These are phyloP conservation scores for Nakaseomyces sp. DNA, from an alignment of 1,139 yeast species.

Conservation along the genomic window DNA sequence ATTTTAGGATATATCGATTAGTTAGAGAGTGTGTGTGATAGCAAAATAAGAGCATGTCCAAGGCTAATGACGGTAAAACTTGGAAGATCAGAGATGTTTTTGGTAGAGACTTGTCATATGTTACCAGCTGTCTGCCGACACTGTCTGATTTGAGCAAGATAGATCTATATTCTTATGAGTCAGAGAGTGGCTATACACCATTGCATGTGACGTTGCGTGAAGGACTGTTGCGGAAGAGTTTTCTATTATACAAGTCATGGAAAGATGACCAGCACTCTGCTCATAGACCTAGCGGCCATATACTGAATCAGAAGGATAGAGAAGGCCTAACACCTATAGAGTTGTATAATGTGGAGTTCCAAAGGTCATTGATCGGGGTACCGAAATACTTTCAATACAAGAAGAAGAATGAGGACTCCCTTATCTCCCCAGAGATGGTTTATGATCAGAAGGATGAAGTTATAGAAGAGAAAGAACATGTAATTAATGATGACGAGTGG, in stretches of 20 bases:
- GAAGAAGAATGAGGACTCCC: constrained; percentile 11
- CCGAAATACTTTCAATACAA: constrained; percentile 21
- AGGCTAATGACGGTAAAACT: too few relatives aligned
- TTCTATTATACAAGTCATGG: constrained; percentile 50
- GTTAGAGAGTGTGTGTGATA: too few relatives aligned
- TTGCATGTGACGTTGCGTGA: constrained; percentile 40
- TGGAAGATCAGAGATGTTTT: constrained; percentile 49
- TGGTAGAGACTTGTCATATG: constrained; percentile 62
- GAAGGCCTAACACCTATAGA: constrained; percentile 59
- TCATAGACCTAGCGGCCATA: constrained; percentile 39
- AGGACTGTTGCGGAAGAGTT: constrained; percentile 26
- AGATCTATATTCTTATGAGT: constrained; percentile 45
- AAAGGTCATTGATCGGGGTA: constrained; percentile 15
- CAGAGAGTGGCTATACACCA: constrained; percentile 79
- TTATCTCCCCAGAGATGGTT: constrained; percentile 1
- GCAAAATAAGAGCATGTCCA: too few relatives aligned
- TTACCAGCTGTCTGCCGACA: constrained; percentile 45
- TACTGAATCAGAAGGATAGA: constrained; percentile 51
- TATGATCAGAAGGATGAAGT: not conserved
- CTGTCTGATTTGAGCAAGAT: constrained; percentile 39
- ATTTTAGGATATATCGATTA: too few relatives aligned
- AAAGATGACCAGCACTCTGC: constrained; percentile 35
- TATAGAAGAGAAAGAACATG: constrained; percentile 12
- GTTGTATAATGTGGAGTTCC: constrained; percentile 29
- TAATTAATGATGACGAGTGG: not conserved